Evolutionary conservation across 768 basidiomycete species (phyloP).

Genomic region (Termitomyces sp.): DNA sequence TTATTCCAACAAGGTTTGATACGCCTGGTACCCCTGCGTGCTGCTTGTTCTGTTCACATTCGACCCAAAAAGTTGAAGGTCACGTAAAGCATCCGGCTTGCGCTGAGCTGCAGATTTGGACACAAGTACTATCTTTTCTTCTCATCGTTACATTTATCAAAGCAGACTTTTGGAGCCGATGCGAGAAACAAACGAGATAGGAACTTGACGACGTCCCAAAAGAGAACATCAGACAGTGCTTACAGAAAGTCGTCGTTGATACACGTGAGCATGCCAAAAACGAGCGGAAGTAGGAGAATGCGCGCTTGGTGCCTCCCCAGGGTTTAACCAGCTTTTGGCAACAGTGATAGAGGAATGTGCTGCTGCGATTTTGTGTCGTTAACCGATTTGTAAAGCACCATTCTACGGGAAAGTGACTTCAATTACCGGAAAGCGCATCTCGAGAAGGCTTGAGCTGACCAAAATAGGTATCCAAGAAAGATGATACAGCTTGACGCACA

Average conservation of each 20-base stretch:
- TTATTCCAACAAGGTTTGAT: too few species aligned
- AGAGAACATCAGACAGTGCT: constrained; percentile 87
- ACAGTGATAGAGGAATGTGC: constrained; percentile 91
- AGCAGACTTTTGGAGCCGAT: constrained; percentile 89
- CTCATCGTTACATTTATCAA: too few species aligned
- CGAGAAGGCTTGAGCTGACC: constrained; percentile 96
- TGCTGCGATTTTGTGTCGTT: constrained; percentile 90
- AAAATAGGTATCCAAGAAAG: too few species aligned
- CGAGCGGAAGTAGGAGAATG: constrained; percentile 90
- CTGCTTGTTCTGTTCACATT: too few species aligned
- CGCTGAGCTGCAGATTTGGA: too few species aligned
- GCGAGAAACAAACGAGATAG: constrained; percentile 83
- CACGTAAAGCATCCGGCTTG: too few species aligned
- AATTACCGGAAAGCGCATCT: constrained; percentile 92
- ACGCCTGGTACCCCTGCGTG: too few species aligned
- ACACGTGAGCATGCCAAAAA: constrained; percentile 95
- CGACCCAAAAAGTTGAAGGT: too few species aligned
- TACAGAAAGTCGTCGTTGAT: constrained; percentile 99
- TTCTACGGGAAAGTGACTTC: too few species aligned
- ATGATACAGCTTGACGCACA: too few species aligned
- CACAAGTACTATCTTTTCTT: too few species aligned
- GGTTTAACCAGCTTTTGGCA: constrained; percentile 78
- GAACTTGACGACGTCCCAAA: constrained; percentile 91
- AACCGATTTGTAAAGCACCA: constrained; percentile 95
- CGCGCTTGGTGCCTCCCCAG: constrained; percentile 88